Evolutionary conservation across 768 basidiomycete species (phyloP).

Genomic region (Rhodosporidiobolus odoratus): DNA sequence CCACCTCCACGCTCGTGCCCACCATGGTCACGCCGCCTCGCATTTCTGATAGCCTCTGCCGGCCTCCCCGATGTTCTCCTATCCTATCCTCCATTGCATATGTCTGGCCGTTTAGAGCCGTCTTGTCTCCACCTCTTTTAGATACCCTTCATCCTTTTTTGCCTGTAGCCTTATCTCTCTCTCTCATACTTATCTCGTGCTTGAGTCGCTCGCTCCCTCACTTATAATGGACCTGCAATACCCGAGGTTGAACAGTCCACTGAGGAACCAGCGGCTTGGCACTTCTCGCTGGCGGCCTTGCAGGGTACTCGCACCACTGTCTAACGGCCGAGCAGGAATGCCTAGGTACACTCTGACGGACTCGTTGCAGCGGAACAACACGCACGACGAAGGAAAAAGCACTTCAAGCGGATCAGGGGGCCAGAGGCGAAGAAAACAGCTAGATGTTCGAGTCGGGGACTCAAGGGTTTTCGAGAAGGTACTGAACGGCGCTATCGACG

Average conservation of each 20-base stretch:
- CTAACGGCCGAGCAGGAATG: no score
- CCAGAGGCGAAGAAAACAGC: background rate
- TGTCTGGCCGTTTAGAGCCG: background rate
- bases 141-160: background rate
- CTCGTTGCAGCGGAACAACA: no score
- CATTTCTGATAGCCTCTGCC: background rate
- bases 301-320: no score
- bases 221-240: no score
- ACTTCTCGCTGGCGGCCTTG: no score
- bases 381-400: no score
- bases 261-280: no score
- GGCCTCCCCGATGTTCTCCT: background rate
- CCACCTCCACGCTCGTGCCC: conserved; percentile 11
- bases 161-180: background rate
- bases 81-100: background rate
- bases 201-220: no score
- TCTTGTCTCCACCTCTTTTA: background rate
- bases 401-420: background rate
- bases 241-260: no score
- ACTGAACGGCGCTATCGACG: conserved; percentile 12
- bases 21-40: background rate
- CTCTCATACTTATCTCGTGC: background rate
- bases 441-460: no score
- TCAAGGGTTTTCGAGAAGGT: conserved; percentile 12
- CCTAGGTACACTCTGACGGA: no score